Base-by-base conservation (phyloP, 139 green algal species). In the Eudorina sp. region DNA sequence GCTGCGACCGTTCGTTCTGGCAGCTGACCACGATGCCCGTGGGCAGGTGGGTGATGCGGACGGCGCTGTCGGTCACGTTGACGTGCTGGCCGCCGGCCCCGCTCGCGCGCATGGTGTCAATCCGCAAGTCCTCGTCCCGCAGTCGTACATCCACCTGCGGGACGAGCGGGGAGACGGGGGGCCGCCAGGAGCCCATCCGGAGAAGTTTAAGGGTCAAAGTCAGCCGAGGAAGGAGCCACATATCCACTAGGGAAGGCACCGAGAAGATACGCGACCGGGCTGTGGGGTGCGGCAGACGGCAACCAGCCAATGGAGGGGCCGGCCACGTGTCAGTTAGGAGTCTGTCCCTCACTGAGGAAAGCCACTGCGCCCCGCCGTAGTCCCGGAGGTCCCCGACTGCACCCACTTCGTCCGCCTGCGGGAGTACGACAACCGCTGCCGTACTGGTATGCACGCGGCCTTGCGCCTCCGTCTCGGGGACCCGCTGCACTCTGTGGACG, bases 371-470 rank as follows among this genome's bases (percentile, higher is more conserved):
- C n/a, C n/a, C n/a, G n/a, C n/a, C n/a, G n/a, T n/a, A n/a, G n/a
- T n/a, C n/a, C n/a, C n/a, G n/a, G n/a, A n/a, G n/a, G n/a, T n/a
- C n/a, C n/a, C n/a, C n/a, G n/a, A n/a, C n/a, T n/a, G n/a, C n/a
- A n/a, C n/a, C n/a, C n/a, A 94, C 93, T 81, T 97, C 94, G 40
- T 96, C 93, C 27, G 95, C 96, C 79, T 99, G 92, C 0, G 96
- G 94, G 90, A 99, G 90, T 41, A 98, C 94, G 13, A 94, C 95
- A 27, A 99, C 96, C 13, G 94, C 97, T 5, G 96, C 97, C 2
- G 98, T 98, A 74, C 95, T 98, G 4, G 98, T 99, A 91, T 99
- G 98, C 64, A 99, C 89, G 1, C 97, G 92, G 0, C 98, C 98
- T 31, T 90, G 76, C 3, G 90, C 94, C 81, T 99, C 98, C 13